Evolutionary conservation across 2,329 filamentous ascomycete species (phyloP), one percentile per base, ranked within the genome.

Genomic region (Aaosphaeria pasadenensis): DNA sequence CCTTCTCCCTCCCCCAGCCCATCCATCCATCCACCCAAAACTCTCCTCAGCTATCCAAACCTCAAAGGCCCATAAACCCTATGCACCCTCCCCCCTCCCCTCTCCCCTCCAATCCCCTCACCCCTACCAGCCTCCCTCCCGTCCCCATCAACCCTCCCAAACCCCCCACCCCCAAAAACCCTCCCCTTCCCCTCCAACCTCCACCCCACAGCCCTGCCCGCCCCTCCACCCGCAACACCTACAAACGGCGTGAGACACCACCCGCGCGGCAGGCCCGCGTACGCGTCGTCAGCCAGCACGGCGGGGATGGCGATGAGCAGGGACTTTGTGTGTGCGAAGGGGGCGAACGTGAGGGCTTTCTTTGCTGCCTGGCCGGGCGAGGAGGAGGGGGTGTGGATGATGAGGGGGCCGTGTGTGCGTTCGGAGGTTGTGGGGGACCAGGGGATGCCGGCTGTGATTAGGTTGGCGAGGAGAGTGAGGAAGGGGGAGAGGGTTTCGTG

Each of bases 231-330:
- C 9, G 11, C 17, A 2, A 28, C 9, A 11, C 7, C 9, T 2
- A 53, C 60, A 53, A 58, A 60, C 17, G 67, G 65, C 41, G 69
- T 67, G 9, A 74, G 48, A 1, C 74, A 59, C 73, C 73, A 75
- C 5, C 56, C 63, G 6, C 66, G 50, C 0, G 64, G 56, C 17
- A 70, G 42, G 0, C 38, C 36, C 0, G 50, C 46, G 30, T 66
- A 70, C 3, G 52, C 51, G 0, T 52, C 40, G 0, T 40, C 42
- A n/a, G 60, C 63, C 11, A 68, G 45, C 0, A 56, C 63, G 5
- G 60, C 57, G 0, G 66, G 65, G 0, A 70, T 57, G 4, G 65
- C 66, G 13, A 70, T 48, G 9, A 65, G 59, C 0, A 66, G 55
- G 0, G 58, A 62, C 29, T 64, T 67, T 0, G 62, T 62, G 46